Evolutionary conservation across 2,329 filamentous ascomycete species (phyloP).

Genomic region (Fusarium haematococcum): DNA sequence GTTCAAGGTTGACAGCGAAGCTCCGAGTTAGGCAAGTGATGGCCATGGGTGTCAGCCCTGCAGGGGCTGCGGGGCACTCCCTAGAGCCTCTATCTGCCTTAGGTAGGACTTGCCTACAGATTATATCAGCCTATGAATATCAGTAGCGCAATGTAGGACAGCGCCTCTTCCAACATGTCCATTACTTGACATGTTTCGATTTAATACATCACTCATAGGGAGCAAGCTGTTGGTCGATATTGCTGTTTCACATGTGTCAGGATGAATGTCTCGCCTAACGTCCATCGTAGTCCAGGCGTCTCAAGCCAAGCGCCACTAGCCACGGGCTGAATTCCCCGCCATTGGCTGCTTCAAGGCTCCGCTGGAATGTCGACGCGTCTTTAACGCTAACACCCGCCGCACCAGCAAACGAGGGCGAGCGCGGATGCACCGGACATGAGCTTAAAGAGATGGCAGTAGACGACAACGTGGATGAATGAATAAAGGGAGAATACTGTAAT

Average conservation of each 20-base stretch:
- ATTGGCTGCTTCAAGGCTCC: neutral
- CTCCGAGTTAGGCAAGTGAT: neutral
- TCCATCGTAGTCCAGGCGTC: neutral
- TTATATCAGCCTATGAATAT: neutral
- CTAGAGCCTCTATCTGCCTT: neutral
- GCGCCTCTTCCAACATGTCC: neutral
- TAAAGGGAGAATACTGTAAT: neutral
- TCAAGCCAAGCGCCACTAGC: neutral
- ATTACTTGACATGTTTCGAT: neutral
- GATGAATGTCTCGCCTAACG: neutral
- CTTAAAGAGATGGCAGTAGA: neutral
- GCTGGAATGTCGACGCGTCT: neutral
- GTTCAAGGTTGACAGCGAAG: neutral
- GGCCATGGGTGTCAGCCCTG: constrained; percentile 19
- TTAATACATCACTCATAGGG: neutral
- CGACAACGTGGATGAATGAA: neutral
- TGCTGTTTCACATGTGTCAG: neutral
- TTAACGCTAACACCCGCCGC: neutral
- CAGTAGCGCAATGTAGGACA: neutral
- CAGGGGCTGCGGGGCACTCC: neutral
- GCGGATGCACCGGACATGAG: neutral
- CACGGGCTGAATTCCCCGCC: neutral
- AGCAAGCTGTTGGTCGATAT: neutral
- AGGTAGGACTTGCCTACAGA: neutral
- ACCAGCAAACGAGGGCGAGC: neutral